Evolutionary conservation across 192 early-diverging fungal species (phyloP).

Genomic region (Lobosporangium transversale): DNA sequence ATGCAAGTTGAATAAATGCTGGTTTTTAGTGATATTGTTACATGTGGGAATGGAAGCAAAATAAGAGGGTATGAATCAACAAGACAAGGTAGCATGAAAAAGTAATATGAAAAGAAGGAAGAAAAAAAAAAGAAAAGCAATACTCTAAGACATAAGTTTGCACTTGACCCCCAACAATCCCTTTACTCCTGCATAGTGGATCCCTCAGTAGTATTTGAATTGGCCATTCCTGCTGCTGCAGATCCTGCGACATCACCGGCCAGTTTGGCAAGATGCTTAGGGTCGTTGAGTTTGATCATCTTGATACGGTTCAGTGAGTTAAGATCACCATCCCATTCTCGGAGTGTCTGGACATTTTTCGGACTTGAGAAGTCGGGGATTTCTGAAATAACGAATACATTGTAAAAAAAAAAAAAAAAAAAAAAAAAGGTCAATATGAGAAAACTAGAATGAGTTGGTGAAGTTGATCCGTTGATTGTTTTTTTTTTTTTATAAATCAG

Average conservation of each 20-base stretch:
- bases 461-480: background rate
- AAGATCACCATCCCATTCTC: slow-evolving; percentile 66
- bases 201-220: slow-evolving; percentile 8
- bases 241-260: slow-evolving; percentile 24
- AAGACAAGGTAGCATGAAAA: background rate
- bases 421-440: background rate
- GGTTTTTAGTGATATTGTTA: background rate
- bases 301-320: slow-evolving; percentile 61
- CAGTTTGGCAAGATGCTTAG: slow-evolving; percentile 37
- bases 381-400: slow-evolving; percentile 35
- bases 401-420: slow-evolving; percentile 4
- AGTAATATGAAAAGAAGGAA: background rate
- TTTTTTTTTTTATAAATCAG: slow-evolving; percentile 12
- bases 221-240: slow-evolving; percentile 20
- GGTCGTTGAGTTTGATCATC: slow-evolving; percentile 54
- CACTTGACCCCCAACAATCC: background rate
- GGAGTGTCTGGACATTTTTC: slow-evolving; percentile 57
- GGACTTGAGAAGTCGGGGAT: slow-evolving; percentile 64
- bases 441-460: background rate
- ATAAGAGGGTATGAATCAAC: background rate
- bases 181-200: slow-evolving; percentile 48
- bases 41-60: no score
- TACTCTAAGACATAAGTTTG: no score
- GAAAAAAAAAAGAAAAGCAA: background rate
- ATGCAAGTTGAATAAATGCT: background rate